Conservation (phyloP, 257 asterid genomes). For the Misopates orontium region DNA sequence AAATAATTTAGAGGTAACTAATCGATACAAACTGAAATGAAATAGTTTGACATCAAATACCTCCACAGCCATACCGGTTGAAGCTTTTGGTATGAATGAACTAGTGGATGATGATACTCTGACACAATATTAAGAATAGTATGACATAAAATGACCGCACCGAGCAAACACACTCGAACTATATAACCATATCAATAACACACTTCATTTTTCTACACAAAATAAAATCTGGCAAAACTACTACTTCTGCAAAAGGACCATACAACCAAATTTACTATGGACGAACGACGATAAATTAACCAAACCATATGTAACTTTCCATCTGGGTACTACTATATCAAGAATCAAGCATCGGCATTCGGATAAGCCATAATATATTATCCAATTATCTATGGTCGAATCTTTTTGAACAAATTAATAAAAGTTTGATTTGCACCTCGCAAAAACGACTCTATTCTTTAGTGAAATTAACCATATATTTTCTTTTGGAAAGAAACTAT, state of each 20-base stretch:
- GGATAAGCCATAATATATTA: neutral
- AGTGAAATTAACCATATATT: too few species aligned
- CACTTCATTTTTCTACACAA: neutral
- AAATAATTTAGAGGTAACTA: slow-evolving; percentile 9
- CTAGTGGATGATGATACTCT: slow-evolving; percentile 51
- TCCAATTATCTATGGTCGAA: too few species aligned
- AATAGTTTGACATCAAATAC: slow-evolving; percentile 39
- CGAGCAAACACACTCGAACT: slow-evolving; percentile 15
- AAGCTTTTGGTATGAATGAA: slow-evolving; percentile 55
- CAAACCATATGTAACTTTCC: neutral
- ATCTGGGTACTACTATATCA: neutral
- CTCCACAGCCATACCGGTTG: slow-evolving; percentile 72
- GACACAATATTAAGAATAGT: slow-evolving; percentile 32
- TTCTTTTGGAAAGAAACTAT: too few species aligned
- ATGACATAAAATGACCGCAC: slow-evolving; percentile 19
- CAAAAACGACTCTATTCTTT: too few species aligned
- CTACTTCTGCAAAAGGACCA: slow-evolving; percentile 7
- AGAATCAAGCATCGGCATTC: slow-evolving; percentile 6
- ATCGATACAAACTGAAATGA: slow-evolving; percentile 9
- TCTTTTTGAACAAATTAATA: too few species aligned
- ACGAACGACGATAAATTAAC: neutral
- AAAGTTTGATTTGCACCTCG: too few species aligned
- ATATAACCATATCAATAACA: slow-evolving; percentile 8
- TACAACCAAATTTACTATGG: neutral
- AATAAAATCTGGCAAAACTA: slow-evolving; percentile 16